phyloP scores from a whole-genome alignment of 345 rosid species.

The Hibiscus tridactylites region DNA sequence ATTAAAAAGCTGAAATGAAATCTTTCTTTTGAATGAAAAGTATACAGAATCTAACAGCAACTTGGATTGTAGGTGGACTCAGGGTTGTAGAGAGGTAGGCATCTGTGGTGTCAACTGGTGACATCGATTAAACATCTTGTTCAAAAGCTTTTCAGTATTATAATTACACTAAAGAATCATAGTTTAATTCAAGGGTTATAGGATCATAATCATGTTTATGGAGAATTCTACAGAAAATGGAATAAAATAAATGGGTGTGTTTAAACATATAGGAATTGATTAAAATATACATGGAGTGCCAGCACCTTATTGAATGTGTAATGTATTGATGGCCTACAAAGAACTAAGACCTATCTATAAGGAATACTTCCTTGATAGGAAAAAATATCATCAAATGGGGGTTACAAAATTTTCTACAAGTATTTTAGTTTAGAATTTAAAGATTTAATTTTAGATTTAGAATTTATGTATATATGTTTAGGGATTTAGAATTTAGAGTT shows the following conservation, averaged over 20 bases:
- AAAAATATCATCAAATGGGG: constrained; percentile 2
- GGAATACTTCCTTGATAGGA: constrained; percentile 39
- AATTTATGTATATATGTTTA: too few relatives aligned
- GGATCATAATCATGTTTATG: constrained; percentile 28
- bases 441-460: too few relatives aligned
- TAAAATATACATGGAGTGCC: constrained; percentile 9
- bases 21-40: constrained; percentile 17
- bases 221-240: constrained; percentile 5
- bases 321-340: constrained; percentile 25
- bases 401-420: neutral
- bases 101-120: constrained; percentile 19
- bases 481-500: too few relatives aligned
- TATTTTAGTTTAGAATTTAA: too few relatives aligned
- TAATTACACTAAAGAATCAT: constrained; percentile 22
- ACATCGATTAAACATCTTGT: constrained; percentile 15
- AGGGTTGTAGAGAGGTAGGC: neutral
- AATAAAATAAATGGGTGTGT: neutral
- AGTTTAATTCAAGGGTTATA: constrained; percentile 18
- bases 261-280: neutral
- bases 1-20: constrained; percentile 26
- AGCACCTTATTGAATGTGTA: constrained; percentile 23
- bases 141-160: constrained; percentile 26
- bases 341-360: constrained; percentile 4
- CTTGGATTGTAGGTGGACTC: constrained; percentile 34
- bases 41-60: constrained; percentile 28